phyloP scores from a whole-genome alignment of 805 yeast species.

The Suhomyces sp. region DNA sequence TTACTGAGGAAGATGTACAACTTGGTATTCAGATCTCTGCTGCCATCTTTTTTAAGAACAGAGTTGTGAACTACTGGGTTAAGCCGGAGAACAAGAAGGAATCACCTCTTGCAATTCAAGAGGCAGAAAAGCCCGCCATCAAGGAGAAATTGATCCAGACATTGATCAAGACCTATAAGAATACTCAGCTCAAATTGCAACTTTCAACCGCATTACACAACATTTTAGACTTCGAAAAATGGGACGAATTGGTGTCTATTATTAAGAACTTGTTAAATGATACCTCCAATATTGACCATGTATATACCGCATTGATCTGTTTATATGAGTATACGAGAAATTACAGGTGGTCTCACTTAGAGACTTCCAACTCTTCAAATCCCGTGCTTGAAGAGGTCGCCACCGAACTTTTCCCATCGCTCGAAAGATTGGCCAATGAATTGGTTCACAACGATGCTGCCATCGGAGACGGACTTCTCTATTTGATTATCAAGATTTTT shows the following conservation, averaged over 20 bases:
- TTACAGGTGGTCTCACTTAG: slow-evolving; percentile 47
- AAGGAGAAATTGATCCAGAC: slow-evolving; percentile 39
- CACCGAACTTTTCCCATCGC: slow-evolving; percentile 34
- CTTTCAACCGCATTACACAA: slow-evolving; percentile 56
- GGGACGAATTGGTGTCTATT: slow-evolving; percentile 43
- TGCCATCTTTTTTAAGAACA: slow-evolving; percentile 44
- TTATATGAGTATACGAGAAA: slow-evolving; percentile 41
- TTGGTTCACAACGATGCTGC: slow-evolving; percentile 24
- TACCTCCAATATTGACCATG: slow-evolving; percentile 38
- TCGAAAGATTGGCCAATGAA: slow-evolving; percentile 31
- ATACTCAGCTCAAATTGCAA: slow-evolving; percentile 50
- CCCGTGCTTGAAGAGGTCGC: slow-evolving; percentile 42
- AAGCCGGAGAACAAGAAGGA: slow-evolving; percentile 32
- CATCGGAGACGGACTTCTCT: slow-evolving; percentile 35
- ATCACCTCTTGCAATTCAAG: slow-evolving; percentile 23
- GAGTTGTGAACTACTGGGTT: slow-evolving; percentile 39
- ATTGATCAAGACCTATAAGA: slow-evolving; percentile 40
- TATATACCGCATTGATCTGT: slow-evolving; percentile 40
- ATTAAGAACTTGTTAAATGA: slow-evolving; percentile 42
- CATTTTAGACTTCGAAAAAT: slow-evolving; percentile 49
- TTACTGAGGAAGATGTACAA: slow-evolving; percentile 43
- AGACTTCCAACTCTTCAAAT: slow-evolving; percentile 32
- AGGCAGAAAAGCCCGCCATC: slow-evolving; percentile 34
- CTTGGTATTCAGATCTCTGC: slow-evolving; percentile 46
- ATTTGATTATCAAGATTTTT: slow-evolving; percentile 40